Evolutionary conservation across 768 basidiomycete genomes (phyloP), one percentile per base, ranked within the genome.

Genomic region (Macrolepiota albuminosa): DNA sequence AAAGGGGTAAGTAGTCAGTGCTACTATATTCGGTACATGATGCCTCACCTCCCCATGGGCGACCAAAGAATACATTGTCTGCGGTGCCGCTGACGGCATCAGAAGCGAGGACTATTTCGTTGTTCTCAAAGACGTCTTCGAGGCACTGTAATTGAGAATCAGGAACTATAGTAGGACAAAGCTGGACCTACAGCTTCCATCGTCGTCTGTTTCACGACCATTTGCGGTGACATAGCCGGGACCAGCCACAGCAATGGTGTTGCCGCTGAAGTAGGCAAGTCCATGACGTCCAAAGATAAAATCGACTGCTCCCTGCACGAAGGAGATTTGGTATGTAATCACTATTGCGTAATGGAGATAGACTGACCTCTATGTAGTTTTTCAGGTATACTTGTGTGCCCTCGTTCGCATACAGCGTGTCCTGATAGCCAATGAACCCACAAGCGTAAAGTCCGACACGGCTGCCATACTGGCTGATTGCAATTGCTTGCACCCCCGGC

Each of bases 221-320:
- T 72, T 79, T 1, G 82, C 82, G 6, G 81, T 82, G 33, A 83
- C 71, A 51, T 66, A 80, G 6, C 81, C 82, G 37, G 72, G 67
- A 42, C 71, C 78, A 6, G 71, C 73, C 9, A 79, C 74, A 0
- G 71, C 80, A 31, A 83, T 79, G 0, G 79, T 81, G 59, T 80
- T 81, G 0, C 76, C 75, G 14, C 77, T 78, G 56, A 82, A 82
- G 67, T 77, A 82, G 1, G 79, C 80, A 45, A 69, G 68, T 5
- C 76, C 78, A 42, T 49, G 37, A 39, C 75, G 77, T 13, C 82
- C 82, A 58, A 81, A 82, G 50, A 82, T 81, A 60, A 83, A 83
- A 61, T 83, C 81, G 1, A 71, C 71, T 0, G 79, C 80, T 37
- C 80, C 81, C 78, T 81, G 24, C 14, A 33, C 4, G 29, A 29